Base-by-base conservation (phyloP, 352 stramenopile genomes). In the Globisporangium polare region DNA sequence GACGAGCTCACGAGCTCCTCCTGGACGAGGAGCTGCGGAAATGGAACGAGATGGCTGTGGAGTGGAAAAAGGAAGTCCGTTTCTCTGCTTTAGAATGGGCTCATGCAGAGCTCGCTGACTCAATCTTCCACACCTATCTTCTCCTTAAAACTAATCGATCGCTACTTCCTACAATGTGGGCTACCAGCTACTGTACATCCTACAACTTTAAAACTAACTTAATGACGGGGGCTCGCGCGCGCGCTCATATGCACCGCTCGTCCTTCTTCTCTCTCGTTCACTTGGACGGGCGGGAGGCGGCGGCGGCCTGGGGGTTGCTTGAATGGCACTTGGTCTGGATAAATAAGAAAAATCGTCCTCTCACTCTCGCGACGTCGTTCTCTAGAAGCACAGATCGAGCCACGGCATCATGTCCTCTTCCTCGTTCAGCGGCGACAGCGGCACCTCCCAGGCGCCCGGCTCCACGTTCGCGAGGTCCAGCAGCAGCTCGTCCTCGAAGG, bases 361-460 rank as follows among this genome's bases (percentile, higher is more conserved):
- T 20, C 57, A 52, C 33, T 39, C 33, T 39, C 65, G 57, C 45
- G 43, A 65, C 53, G 47, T 41, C 45, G 24, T 53, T 65, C 39
- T 60, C 76, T 76, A 92, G 50, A 94, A 94, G 68, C 81, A 90
- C 58, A 94, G 66, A 60, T 94, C 85, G 61, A 92, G 71, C 83
- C 83, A 92, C 42, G 83, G 79, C 75, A 92, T 89, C 75, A 91
- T 78, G 60, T 94, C 84, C 62, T 92, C 85, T 59, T 81, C 74
- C 41, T 94, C 83, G 64, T 92, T 92, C 58, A 94, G 68, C 35
- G 85, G 85, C 18, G 85, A 94, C 53, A 94, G 60, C 47, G 85
- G 85, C 60, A 90, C 74, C 53, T 94, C 85, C 85, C 85, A 94
- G 3, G 83, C 71, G 5, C 81, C 85, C 2, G 83, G 83, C 66